phyloP scores from a whole-genome alignment of 495 filamentous ascomycete species.

The Articulospora tetracladia region DNA sequence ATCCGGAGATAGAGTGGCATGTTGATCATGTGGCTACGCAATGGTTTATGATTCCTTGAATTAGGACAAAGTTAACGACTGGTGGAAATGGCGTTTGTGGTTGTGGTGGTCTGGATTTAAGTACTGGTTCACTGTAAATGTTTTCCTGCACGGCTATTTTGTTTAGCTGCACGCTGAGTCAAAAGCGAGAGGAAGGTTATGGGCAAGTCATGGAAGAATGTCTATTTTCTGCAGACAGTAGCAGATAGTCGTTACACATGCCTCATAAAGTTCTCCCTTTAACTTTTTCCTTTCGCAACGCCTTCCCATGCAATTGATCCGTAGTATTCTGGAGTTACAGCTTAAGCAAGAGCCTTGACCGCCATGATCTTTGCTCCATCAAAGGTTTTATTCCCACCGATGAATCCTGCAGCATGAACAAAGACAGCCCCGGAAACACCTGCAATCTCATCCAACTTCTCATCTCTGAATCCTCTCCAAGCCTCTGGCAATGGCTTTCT shows the following conservation, averaged over 20 bases:
- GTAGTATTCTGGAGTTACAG: not conserved
- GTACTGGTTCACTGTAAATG: conserved; percentile 19
- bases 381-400: conserved; percentile 88
- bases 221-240: not conserved
- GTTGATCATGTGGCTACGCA: not conserved
- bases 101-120: not conserved
- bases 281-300: conserved; percentile 17
- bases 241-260: not conserved
- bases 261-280: not conserved
- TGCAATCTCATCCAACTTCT: conserved; percentile 68
- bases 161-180: not conserved
- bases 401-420: conserved; percentile 92
- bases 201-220: not conserved
- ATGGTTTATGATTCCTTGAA: conserved; percentile 2
- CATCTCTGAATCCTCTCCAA: conserved; percentile 88
- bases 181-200: conserved; percentile 12
- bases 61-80: conserved; percentile 2
- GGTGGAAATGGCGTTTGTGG: conserved; percentile 23
- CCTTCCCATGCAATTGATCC: conserved; percentile 18
- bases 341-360: conserved; percentile 50
- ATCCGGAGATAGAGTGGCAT: conserved; percentile 39
- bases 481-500: conserved; percentile 83
- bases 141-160: conserved; percentile 5
- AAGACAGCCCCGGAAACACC: conserved; percentile 81
- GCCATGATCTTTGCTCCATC: conserved; percentile 91